Percentiles rank a stretch among this genome's conserved stretches.
Conservation (phyloP, 805 yeast species). For the Monosporozyma siamensis region DNA sequence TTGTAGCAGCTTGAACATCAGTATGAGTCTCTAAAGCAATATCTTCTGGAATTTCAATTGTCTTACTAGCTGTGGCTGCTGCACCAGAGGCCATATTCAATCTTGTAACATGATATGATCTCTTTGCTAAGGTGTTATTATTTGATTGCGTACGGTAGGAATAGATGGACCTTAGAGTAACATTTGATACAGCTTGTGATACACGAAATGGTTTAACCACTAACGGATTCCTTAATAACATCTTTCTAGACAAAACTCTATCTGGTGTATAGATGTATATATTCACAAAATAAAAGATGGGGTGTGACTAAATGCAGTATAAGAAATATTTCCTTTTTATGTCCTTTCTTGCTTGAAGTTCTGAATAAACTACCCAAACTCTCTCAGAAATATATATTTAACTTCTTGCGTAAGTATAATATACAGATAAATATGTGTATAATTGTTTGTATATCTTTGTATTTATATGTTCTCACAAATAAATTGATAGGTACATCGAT, state of each 20-base stretch:
- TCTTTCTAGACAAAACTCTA: background rate
- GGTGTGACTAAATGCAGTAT: background rate
- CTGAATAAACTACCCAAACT: too few species aligned
- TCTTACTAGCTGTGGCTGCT: constrained; percentile 11
- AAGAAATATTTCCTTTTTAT: background rate
- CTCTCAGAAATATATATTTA: too few species aligned
- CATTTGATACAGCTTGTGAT: too few species aligned
- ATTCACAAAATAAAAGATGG: background rate
- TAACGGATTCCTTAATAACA: background rate
- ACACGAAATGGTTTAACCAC: background rate
- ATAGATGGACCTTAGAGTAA: background rate
- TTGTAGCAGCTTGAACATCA: constrained; percentile 26
- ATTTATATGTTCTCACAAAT: too few species aligned
- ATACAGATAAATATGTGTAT: too few species aligned
- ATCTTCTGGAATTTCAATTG: constrained; percentile 22
- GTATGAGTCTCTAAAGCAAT: constrained; percentile 27
- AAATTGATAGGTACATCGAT: too few species aligned
- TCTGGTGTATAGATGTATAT: background rate
- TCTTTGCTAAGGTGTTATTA: background rate
- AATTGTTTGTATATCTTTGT: too few species aligned
- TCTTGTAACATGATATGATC: background rate
- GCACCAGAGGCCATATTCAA: constrained; percentile 5
- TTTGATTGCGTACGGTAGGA: too few species aligned
- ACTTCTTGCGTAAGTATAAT: too few species aligned
- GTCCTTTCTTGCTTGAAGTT: too few species aligned